Base-by-base conservation (phyloP, 805 yeast genomes). In the Yarrowia sp. region DNA sequence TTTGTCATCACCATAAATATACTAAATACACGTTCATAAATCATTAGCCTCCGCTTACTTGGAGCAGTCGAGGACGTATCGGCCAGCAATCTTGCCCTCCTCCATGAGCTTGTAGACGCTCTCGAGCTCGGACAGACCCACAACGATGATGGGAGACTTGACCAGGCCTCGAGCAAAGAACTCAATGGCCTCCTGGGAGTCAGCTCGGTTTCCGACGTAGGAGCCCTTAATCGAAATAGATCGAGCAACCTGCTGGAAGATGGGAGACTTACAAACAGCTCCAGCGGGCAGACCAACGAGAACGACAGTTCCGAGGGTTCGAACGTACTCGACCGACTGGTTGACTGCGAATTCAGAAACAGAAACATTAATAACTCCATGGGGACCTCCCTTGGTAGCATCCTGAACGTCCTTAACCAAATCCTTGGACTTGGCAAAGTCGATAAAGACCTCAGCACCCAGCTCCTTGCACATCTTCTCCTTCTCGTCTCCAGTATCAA, bases 401-500 rank as follows among this genome's bases (percentile, higher is more conserved):
- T 76, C 78, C 58, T 71, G 70, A 65, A 78, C 75, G 43, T 68
- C 67, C 65, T 79, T 75, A 65, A 75, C 83, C 47, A 84, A 74
- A 73, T 84, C 85, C 74, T 82, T 82, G 62, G 79, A 67, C 67
- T 75, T 78, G 66, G 79, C 78, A 78, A 82, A 83, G 74, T 86
- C 89, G 67, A 86, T 78, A 74, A 80, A 85, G 66, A 74, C 78
- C 74, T 86, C 90, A 71, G 88, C 89, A 69, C 92, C 92, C 71
- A 86, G 78, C 15, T 78, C 73, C 74, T 79, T 79, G 75, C 78
- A 81, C 67, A 85, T 79, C 65, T 76, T 78, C 65, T 77, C 83
- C 81, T 88, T 87, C 53, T 79, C 87, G 32, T 73, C 86, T 73
- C 89, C 89, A 70, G 88, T 86, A 71, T 87, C 92, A 69, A 88